Percentiles rank a stretch among this genome's conserved stretches.
Evolutionary conservation across 2,329 filamentous ascomycete genomes (phyloP).

Genomic region (Xylariales sp.): DNA sequence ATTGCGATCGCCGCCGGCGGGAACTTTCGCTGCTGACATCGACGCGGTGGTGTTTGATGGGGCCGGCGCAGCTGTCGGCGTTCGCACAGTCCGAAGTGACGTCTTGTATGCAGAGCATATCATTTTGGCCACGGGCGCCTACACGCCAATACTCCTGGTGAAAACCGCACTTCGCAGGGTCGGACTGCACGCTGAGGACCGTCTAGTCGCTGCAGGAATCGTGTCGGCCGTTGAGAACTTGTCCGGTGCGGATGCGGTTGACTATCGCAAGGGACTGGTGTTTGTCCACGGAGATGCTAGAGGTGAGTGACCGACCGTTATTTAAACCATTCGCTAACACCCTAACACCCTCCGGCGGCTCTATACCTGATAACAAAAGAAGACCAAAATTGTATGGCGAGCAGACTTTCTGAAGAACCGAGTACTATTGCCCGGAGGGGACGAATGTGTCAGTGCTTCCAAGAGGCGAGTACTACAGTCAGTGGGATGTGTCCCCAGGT

Average conservation of each 20-base stretch:
- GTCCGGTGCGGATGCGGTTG: no score
- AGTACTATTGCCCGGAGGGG: conserved; percentile 46
- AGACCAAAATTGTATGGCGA: conserved; percentile 57
- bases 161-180: conserved; percentile 44
- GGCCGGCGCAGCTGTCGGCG: conserved; percentile 40
- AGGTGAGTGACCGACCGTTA: no score
- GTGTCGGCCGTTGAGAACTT: conserved; percentile 48
- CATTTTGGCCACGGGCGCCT: conserved; percentile 53
- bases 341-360: conserved; percentile 49
- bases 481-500: conserved; percentile 54
- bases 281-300: no score
- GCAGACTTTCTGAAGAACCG: conserved; percentile 53
- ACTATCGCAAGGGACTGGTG: no score
- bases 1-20: conserved; percentile 51
- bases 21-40: conserved; percentile 51
- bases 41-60: conserved; percentile 41
- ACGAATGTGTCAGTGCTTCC: conserved; percentile 56
- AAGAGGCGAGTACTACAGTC: conserved; percentile 48
- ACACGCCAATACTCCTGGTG: conserved; percentile 52
- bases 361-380: conserved; percentile 46
- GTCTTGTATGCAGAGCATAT: conserved; percentile 44
- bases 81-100: conserved; percentile 40
- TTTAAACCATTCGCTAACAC: no score
- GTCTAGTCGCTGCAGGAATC: conserved; percentile 52
- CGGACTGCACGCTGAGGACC: conserved; percentile 42